Percentiles rank a stretch among this genome's conserved stretches.
phyloP scores from a whole-genome alignment of 306 rosid genomes.

The Vachellia collinsii region DNA sequence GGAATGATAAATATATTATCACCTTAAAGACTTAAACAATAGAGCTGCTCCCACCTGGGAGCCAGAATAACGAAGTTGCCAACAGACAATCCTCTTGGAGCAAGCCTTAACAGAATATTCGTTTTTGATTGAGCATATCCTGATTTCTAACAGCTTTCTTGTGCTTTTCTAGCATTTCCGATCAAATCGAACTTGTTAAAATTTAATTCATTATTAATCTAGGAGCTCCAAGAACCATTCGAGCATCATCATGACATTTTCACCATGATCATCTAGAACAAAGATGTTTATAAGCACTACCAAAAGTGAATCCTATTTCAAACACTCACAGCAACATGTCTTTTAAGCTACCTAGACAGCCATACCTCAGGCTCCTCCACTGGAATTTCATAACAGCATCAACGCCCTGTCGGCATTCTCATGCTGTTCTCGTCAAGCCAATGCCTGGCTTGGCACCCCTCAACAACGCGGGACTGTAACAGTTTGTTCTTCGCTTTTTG shows the following conservation, averaged over 20 bases:
- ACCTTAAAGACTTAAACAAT: not conserved
- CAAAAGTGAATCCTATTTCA: not conserved
- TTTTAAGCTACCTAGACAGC: not conserved
- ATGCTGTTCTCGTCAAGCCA: not conserved
- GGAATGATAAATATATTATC: not conserved
- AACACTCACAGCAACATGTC: not conserved
- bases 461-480: no score
- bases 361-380: not conserved
- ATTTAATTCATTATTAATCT: not conserved
- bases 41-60: not conserved
- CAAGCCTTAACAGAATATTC: not conserved
- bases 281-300: not conserved
- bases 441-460: slow-evolving; percentile 11
- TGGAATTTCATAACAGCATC: not conserved
- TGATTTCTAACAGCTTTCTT: not conserved
- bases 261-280: not conserved
- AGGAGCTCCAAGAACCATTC: not conserved
- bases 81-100: not conserved
- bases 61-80: not conserved
- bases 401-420: not conserved
- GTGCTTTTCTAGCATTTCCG: not conserved
- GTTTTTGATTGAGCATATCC: not conserved
- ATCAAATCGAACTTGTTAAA: not conserved
- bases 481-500: not conserved
- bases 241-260: not conserved